These are phyloP conservation scores for Cyberlindnera sargentensis DNA, from an alignment of 805 yeast species.

Conservation along the genomic window DNA sequence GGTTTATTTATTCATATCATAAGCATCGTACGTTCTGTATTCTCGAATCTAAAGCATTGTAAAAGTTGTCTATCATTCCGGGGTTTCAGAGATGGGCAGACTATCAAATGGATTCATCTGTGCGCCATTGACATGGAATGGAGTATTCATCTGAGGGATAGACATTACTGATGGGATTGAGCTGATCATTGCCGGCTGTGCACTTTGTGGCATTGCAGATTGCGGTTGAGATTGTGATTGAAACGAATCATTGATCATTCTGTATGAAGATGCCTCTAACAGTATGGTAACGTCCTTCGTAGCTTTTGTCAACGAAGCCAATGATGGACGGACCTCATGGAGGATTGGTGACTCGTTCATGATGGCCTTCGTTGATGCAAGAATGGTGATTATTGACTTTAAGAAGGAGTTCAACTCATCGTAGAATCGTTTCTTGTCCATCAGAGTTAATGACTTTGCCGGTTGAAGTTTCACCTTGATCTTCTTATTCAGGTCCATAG, in stretches of 20 bases:
- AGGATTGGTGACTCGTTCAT: constrained; percentile 76
- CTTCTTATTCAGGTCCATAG: constrained; percentile 75
- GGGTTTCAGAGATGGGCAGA: too few species aligned
- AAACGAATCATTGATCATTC: constrained; percentile 23
- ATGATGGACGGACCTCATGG: constrained; percentile 70
- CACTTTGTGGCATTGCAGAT: constrained; percentile 1
- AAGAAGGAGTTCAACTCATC: constrained; percentile 79
- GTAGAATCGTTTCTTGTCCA: constrained; percentile 63
- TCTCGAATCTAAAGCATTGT: too few species aligned
- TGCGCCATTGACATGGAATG: constrained; percentile 3
- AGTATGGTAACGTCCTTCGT: constrained; percentile 90
- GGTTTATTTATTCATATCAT: too few species aligned
- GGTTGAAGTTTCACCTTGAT: constrained; percentile 45
- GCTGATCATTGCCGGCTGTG: constrained; percentile 15
- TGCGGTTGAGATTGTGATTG: constrained; percentile 6
- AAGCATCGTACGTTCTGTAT: too few species aligned
- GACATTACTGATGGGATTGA: constrained; percentile 26
- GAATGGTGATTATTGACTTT: constrained; percentile 74
- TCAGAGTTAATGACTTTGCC: constrained; percentile 33
- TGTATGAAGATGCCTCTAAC: constrained; percentile 58
- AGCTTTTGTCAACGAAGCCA: constrained; percentile 77
- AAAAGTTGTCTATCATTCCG: too few species aligned
- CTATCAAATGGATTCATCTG: constrained; percentile 20
- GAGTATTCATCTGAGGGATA: constrained; percentile 24
- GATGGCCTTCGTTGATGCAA: constrained; percentile 76